Evolutionary conservation across 805 yeast species (phyloP), one percentile per base, ranked within the genome.

Genomic region (Candida khao-thaluensis): DNA sequence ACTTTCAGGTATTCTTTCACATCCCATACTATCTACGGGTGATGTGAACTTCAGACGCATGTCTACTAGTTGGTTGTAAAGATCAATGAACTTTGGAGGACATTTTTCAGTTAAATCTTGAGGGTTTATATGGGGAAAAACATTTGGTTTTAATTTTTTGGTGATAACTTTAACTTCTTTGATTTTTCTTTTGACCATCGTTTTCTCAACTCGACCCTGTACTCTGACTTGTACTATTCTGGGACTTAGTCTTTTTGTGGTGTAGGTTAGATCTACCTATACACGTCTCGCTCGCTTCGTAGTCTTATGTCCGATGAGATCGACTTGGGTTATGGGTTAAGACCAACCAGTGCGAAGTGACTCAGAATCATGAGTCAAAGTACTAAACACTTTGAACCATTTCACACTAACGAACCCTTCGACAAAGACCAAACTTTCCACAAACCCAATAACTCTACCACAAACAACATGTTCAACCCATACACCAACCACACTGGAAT

Each of bases 21-120:
- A 88, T 5, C 97, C 97, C 75, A 86, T 79, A 0, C 80, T 71
- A 55, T 90, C 97, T 2, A 90, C 97, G 0, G 97, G 96, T 0
- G 97, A 79, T n/a, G 63, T 59, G 10, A 82, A 70, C 36, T 70
- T 68, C 3, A 71, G 50, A 43, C 97, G 69, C 93, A 88, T 85
- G 16, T 60, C 63, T 38, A 80, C 79, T 23, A 89, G 67, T 43
- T 69, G 76, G 36, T 77, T 65, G 51, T 82, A 84, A 31, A 82
- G 74, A 2, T 70, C 65, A 43, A 64, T 58, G 66, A 84, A 85
- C 47, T 74, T 71, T 34, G 54, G 52, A 0, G 84, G 69, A 14
- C 44, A 44, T 12, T 35, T 38, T 4, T 23, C 26, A 2, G 12
- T 20, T 17, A 30, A 6, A 14, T 33, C 38, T n/a, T 28, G 18